Conservation (phyloP, 352 stramenopile genomes). For the Phytophthora pisi region DNA sequence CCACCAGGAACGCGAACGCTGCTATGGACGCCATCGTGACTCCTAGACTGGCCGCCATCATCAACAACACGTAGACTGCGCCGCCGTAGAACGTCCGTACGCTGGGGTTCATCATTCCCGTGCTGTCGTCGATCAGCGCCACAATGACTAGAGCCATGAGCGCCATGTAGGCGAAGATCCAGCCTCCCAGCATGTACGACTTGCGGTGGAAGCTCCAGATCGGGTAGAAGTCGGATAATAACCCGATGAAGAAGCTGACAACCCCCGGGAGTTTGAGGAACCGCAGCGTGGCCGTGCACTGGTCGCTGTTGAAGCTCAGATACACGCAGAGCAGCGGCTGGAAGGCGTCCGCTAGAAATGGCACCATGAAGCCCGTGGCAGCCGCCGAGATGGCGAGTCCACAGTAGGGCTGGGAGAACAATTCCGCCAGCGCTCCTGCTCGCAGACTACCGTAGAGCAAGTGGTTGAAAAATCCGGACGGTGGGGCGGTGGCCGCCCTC, state of each 20-base stretch:
- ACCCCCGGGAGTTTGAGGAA: constrained; percentile 66
- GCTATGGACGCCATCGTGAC: constrained; percentile 64
- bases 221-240: constrained; percentile 83
- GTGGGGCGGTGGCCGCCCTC: constrained; percentile 55
- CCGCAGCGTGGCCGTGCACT: constrained; percentile 52
- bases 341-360: constrained; percentile 67
- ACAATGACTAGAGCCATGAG: constrained; percentile 74
- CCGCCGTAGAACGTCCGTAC: constrained; percentile 63
- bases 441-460: constrained; percentile 74
- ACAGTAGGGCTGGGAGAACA: constrained; percentile 68
- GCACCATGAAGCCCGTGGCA: constrained; percentile 66
- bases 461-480: constrained; percentile 71
- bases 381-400: constrained; percentile 64
- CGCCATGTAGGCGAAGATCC: constrained; percentile 71
- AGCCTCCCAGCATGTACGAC: constrained; percentile 78
- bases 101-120: constrained; percentile 40
- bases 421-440: constrained; percentile 51
- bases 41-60: constrained; percentile 69
- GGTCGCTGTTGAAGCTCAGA: constrained; percentile 50
- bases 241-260: constrained; percentile 75
- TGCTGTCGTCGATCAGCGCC: constrained; percentile 59
- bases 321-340: constrained; percentile 70
- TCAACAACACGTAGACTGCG: constrained; percentile 72
- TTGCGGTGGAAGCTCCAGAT: constrained; percentile 79
- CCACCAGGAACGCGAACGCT: constrained; percentile 69